Evolutionary conservation across 202 grass and related monocot species (phyloP).

Genomic region (Cymbopogon flexuosus): DNA sequence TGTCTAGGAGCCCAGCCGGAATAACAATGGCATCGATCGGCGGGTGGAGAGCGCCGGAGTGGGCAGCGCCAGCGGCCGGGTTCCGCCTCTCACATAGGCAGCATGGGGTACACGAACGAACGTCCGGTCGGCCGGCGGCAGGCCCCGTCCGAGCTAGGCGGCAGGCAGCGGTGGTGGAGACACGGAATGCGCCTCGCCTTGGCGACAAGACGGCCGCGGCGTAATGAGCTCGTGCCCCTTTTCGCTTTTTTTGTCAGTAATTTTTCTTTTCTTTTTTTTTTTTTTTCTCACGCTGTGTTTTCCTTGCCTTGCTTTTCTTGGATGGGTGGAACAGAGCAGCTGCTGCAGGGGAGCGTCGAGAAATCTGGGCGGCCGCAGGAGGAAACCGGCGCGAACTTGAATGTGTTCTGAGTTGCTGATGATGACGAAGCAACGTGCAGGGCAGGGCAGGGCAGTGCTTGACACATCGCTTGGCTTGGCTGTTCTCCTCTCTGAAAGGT

Average conservation of each 20-base stretch:
- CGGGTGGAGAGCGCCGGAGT: too few relatives aligned
- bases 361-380: conserved; percentile 34
- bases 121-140: neutral
- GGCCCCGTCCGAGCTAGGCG: neutral
- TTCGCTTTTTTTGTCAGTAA: too few relatives aligned
- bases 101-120: neutral
- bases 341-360: conserved; percentile 4
- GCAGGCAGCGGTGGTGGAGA: conserved; percentile 20
- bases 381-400: conserved; percentile 11
- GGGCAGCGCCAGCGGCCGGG: neutral
- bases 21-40: neutral
- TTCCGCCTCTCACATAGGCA: conserved; percentile 1
- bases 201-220: conserved; percentile 1
- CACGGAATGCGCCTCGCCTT: conserved; percentile 34
- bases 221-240: conserved; percentile 17
- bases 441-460: too few relatives aligned
- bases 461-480: too few relatives aligned
- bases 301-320: conserved; percentile 33
- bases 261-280: neutral
- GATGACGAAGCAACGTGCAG: neutral
- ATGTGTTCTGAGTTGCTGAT: neutral
- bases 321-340: conserved; percentile 25
- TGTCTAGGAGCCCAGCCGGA: neutral
- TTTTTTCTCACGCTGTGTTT: neutral
- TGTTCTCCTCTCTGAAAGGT: too few relatives aligned